phyloP scores from a whole-genome alignment of 2,329 filamentous ascomycete genomes.

The Ophiostoma sp. region DNA sequence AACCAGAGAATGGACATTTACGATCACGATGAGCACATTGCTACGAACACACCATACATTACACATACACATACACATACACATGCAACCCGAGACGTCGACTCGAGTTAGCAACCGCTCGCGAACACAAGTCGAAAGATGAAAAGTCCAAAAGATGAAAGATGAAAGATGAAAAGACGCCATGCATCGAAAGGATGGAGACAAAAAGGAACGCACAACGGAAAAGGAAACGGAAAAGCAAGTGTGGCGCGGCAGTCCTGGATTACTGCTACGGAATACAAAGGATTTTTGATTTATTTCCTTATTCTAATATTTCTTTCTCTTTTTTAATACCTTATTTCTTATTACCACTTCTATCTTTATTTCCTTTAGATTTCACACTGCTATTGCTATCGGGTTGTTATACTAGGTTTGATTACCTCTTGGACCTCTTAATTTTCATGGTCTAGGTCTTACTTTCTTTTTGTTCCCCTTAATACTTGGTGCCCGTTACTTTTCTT shows the following conservation, averaged over 20 bases:
- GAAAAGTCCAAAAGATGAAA: no score
- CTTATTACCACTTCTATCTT: not conserved
- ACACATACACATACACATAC: not conserved
- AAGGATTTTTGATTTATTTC: constrained; percentile 10
- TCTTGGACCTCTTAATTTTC: not conserved
- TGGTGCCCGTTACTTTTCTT: no score
- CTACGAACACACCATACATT: not conserved
- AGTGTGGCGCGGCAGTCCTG: not conserved
- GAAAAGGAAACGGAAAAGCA: not conserved
- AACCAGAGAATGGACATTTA: constrained; percentile 12
- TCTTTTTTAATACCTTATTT: not conserved
- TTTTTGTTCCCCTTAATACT: not conserved
- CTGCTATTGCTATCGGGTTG: not conserved
- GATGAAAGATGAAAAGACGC: no score
- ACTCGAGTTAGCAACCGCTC: not conserved
- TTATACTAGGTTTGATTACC: not conserved
- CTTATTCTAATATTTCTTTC: not conserved
- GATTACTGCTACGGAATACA: not conserved
- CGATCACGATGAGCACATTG: constrained; percentile 1
- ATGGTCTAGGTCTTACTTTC: not conserved
- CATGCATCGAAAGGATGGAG: not conserved
- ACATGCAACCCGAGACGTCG: not conserved
- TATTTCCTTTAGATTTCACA: not conserved
- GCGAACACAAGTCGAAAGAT: not conserved
- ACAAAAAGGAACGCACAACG: not conserved